Percentiles rank a stretch among this genome's conserved stretches.
These are phyloP conservation scores for Salix brachista DNA, from an alignment of 345 rosid species.

Conservation along the genomic window DNA sequence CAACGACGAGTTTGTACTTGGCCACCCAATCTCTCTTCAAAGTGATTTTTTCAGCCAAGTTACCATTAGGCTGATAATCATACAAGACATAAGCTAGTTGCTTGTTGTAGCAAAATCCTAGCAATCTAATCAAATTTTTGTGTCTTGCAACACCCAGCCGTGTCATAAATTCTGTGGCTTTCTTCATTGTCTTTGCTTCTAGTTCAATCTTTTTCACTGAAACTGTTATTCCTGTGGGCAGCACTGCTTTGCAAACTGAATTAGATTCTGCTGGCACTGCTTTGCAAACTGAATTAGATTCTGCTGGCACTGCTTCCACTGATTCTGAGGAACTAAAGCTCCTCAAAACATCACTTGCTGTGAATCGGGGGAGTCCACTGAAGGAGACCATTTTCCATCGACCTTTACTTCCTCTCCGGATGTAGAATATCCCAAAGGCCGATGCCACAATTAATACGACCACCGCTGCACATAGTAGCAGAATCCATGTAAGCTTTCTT, in stretches of 20 bases:
- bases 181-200: slow-evolving; percentile 40
- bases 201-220: slow-evolving; percentile 59
- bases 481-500: slow-evolving; percentile 49
- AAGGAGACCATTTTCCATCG: slow-evolving; percentile 81
- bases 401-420: slow-evolving; percentile 49
- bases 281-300: slow-evolving; percentile 50
- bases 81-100: slow-evolving; percentile 57
- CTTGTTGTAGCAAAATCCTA: slow-evolving; percentile 83
- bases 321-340: slow-evolving; percentile 54
- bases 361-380: slow-evolving; percentile 68
- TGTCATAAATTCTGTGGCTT: slow-evolving; percentile 37
- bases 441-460: slow-evolving; percentile 39
- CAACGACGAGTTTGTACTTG: slow-evolving; percentile 57
- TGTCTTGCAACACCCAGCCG: slow-evolving; percentile 77
- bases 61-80: slow-evolving; percentile 76
- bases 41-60: slow-evolving; percentile 55
- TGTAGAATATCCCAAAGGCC: slow-evolving; percentile 45
- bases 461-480: slow-evolving; percentile 47
- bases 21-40: slow-evolving; percentile 57
- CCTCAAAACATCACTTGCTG: slow-evolving; percentile 64
- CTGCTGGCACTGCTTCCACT: slow-evolving; percentile 31
- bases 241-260: slow-evolving; percentile 58
- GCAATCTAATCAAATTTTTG: slow-evolving; percentile 65
- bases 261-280: slow-evolving; percentile 30
- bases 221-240: slow-evolving; percentile 90